Conservation (phyloP, 2,329 filamentous ascomycete species). For the Emmonsia crescens region DNA sequence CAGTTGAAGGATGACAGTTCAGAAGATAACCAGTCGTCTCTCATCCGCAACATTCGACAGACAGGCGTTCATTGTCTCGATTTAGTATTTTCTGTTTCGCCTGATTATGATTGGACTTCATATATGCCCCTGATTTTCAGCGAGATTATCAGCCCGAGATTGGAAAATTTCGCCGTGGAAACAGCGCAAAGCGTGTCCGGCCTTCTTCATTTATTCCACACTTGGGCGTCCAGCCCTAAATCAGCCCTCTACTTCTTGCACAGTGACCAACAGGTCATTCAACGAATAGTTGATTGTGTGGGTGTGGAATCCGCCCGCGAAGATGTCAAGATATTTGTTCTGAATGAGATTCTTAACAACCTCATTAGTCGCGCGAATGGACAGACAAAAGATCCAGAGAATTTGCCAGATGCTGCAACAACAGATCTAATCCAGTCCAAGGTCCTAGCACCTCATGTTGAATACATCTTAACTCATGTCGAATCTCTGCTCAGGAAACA, state of each 20-base stretch:
- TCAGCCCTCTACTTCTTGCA: conserved; percentile 60
- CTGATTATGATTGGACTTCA: conserved; percentile 57
- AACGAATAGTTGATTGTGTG: conserved; percentile 62
- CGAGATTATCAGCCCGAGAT: conserved; percentile 64
- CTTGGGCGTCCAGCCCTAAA: conserved; percentile 61
- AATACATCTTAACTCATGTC: conserved; percentile 49
- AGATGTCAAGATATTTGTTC: conserved; percentile 71
- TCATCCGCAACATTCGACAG: conserved; percentile 41
- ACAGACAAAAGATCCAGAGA: conserved; percentile 38
- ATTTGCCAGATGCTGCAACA: conserved; percentile 28
- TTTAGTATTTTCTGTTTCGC: conserved; percentile 63
- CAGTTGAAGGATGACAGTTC: conserved; percentile 22
- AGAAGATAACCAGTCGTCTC: conserved; percentile 19
- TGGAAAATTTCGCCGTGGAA: conserved; percentile 70
- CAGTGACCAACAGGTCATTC: conserved; percentile 50
- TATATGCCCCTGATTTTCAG: conserved; percentile 62
- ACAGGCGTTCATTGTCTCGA: conserved; percentile 70
- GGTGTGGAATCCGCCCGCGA: conserved; percentile 65
- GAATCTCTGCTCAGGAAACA: conserved; percentile 45
- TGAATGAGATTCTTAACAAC: conserved; percentile 61
- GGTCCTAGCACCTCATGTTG: conserved; percentile 48
- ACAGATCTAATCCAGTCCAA: conserved; percentile 25
- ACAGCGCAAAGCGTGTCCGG: conserved; percentile 83
- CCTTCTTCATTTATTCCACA: conserved; percentile 66
- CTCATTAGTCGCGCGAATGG: conserved; percentile 52